Percentiles rank a stretch among this genome's conserved stretches.
These are phyloP conservation scores for Phycomyces nitens DNA, from an alignment of 192 early-diverging fungal genomes.

Conservation along the genomic window DNA sequence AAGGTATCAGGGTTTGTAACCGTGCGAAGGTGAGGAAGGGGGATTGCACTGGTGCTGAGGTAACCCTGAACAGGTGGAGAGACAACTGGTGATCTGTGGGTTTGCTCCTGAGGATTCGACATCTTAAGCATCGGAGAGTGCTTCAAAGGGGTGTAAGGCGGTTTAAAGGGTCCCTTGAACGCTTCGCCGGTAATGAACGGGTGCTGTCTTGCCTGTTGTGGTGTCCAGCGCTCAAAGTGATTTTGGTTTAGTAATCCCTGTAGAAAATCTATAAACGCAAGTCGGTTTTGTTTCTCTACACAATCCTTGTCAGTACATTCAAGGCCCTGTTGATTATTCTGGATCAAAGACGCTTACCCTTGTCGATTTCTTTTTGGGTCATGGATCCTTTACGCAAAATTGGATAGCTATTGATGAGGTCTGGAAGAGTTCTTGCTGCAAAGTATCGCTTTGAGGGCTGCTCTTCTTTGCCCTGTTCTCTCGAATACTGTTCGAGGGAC, in stretches of 20 bases:
- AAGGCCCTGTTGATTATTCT: not conserved
- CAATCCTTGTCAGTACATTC: not conserved
- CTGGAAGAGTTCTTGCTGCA: slow-evolving; percentile 76
- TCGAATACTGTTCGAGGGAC: slow-evolving; percentile 72
- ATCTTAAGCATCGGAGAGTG: slow-evolving; percentile 7
- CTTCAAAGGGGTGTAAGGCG: slow-evolving; percentile 27
- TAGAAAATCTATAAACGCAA: slow-evolving; percentile 88
- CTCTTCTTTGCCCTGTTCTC: slow-evolving; percentile 79
- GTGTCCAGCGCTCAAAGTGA: slow-evolving; percentile 91
- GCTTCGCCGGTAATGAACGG: slow-evolving; percentile 93
- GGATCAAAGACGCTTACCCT: slow-evolving; percentile 45
- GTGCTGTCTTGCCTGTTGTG: slow-evolving; percentile 89
- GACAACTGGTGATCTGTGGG: not conserved
- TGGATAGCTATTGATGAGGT: slow-evolving; percentile 87
- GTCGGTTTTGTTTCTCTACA: slow-evolving; percentile 68
- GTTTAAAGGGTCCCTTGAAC: slow-evolving; percentile 67
- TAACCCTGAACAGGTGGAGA: not conserved
- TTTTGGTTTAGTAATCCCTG: slow-evolving; percentile 87
- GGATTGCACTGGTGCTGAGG: not conserved
- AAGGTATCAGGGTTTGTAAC: not conserved
- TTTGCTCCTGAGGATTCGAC: not conserved
- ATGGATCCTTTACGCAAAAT: slow-evolving; percentile 61
- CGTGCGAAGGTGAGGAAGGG: not conserved
- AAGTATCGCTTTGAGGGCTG: slow-evolving; percentile 95
- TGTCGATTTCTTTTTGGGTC: slow-evolving; percentile 64